phyloP scores from a whole-genome alignment of 208 protist genomes.

The Acanthamoeba lenticulata region DNA sequence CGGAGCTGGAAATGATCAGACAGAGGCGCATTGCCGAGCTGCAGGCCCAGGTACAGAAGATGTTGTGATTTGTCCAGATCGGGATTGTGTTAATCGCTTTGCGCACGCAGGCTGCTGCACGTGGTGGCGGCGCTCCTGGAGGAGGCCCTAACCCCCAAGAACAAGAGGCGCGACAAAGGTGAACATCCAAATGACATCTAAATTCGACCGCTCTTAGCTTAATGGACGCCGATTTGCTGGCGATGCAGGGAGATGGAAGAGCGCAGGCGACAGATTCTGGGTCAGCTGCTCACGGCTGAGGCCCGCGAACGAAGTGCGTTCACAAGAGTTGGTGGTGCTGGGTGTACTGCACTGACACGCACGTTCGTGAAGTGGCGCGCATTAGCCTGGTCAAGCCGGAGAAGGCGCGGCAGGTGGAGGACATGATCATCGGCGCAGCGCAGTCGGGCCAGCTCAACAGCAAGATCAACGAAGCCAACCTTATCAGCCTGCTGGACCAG shows the following conservation, averaged over 20 bases:
- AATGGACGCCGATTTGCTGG: too few relatives aligned
- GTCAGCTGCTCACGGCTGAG: constrained; percentile 69
- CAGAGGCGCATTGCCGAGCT: constrained; percentile 22
- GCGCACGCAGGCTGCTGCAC: background rate
- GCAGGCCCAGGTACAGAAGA: constrained; percentile 19
- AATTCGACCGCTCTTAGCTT: too few relatives aligned
- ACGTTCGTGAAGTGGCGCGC: constrained; percentile 76
- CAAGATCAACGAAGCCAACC: constrained; percentile 71
- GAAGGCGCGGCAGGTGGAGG: constrained; percentile 75
- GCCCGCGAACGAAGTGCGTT: constrained; percentile 78
- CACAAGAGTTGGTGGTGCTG: too few relatives aligned
- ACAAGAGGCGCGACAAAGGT: background rate
- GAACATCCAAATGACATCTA: background rate
- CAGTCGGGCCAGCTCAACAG: constrained; percentile 70
- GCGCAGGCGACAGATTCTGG: constrained; percentile 67
- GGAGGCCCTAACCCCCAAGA: background rate
- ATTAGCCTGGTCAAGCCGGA: constrained; percentile 80
- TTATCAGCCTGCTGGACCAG: constrained; percentile 76
- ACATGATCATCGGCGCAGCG: constrained; percentile 74
- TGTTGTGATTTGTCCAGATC: too few relatives aligned
- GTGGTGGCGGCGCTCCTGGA: background rate
- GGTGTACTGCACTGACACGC: too few relatives aligned
- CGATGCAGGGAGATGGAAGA: constrained; percentile 72
- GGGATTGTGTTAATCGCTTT: too few relatives aligned
- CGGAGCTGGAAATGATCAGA: constrained; percentile 12